Evolutionary conservation across 495 filamentous ascomycete genomes (phyloP).

Genomic region (Penicillium pulvis): DNA sequence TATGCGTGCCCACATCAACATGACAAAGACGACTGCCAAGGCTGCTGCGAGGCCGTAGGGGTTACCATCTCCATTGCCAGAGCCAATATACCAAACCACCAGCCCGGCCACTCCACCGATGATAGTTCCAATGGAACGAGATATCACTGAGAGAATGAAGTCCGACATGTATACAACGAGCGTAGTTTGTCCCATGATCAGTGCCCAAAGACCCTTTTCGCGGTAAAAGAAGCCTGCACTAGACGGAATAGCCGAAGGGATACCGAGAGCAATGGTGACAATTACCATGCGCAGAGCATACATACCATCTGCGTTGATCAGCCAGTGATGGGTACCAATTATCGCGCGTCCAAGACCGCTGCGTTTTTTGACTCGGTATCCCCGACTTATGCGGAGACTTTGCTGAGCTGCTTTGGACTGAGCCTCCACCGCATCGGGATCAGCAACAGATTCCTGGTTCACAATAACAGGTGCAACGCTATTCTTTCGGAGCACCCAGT

Average conservation of each 20-base stretch:
- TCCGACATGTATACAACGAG: conserved; percentile 49
- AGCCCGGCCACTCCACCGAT: conserved; percentile 43
- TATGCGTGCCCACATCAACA: conserved; percentile 43
- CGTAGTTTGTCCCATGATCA: conserved; percentile 50
- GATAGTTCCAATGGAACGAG: conserved; percentile 37
- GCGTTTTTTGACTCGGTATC: conserved; percentile 26
- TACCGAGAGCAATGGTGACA: conserved; percentile 43
- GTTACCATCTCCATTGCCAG: conserved; percentile 43
- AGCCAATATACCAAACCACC: conserved; percentile 51
- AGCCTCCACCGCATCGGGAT: conserved; percentile 28
- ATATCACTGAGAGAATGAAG: conserved; percentile 41
- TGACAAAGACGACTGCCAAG: conserved; percentile 33
- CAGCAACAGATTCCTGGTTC: conserved; percentile 11
- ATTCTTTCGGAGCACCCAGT: conserved; percentile 22
- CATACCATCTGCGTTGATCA: conserved; percentile 38
- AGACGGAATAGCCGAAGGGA: conserved; percentile 39
- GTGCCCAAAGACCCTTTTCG: conserved; percentile 47
- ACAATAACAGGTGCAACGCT: conserved; percentile 22
- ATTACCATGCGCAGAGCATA: conserved; percentile 42
- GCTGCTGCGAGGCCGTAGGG: conserved; percentile 43
- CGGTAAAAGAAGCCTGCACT: conserved; percentile 49
- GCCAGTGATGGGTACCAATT: conserved; percentile 32
- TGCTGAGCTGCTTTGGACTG: conserved; percentile 31
- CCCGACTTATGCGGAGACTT: conserved; percentile 33
- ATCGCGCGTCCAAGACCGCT: conserved; percentile 26